These are phyloP conservation scores for Fusarium sp. DNA, from an alignment of 2,329 filamentous ascomycete genomes.

Conservation along the genomic window DNA sequence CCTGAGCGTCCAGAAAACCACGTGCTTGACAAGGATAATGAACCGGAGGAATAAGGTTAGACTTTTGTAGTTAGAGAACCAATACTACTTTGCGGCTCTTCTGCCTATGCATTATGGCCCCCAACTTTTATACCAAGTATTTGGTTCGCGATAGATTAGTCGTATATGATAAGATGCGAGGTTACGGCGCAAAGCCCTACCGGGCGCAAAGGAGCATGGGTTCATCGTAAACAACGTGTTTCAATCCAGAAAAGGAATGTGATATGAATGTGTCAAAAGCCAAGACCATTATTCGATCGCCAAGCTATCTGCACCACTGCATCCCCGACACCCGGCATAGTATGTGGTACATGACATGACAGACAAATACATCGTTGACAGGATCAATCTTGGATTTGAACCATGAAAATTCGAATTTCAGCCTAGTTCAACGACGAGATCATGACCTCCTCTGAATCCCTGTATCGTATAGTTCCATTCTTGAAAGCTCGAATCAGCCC, in stretches of 20 bases:
- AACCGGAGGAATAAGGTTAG: slow-evolving; percentile 6
- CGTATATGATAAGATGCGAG: neutral
- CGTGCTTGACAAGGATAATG: slow-evolving; percentile 15
- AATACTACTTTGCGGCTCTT: neutral
- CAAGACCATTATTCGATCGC: neutral
- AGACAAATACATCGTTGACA: accelerated
- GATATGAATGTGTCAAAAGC: accelerated
- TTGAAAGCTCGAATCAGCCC: slow-evolving; percentile 14
- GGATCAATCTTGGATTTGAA: neutral
- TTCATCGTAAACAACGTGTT: neutral
- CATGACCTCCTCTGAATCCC: neutral
- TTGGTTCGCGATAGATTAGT: neutral
- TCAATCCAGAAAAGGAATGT: neutral
- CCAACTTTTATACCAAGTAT: no score
- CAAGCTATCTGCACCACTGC: neutral
- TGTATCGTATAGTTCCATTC: slow-evolving; percentile 15
- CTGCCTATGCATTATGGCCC: neutral
- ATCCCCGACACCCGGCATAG: neutral
- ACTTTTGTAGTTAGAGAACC: no score
- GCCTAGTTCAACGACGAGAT: neutral
- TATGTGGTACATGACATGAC: accelerated
- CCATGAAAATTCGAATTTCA: accelerated
- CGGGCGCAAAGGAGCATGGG: accelerated
- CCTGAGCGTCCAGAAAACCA: slow-evolving; percentile 48
- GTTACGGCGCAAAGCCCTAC: neutral